phyloP scores from a whole-genome alignment of 768 basidiomycete species.

The Pisolithus tinctorius region DNA sequence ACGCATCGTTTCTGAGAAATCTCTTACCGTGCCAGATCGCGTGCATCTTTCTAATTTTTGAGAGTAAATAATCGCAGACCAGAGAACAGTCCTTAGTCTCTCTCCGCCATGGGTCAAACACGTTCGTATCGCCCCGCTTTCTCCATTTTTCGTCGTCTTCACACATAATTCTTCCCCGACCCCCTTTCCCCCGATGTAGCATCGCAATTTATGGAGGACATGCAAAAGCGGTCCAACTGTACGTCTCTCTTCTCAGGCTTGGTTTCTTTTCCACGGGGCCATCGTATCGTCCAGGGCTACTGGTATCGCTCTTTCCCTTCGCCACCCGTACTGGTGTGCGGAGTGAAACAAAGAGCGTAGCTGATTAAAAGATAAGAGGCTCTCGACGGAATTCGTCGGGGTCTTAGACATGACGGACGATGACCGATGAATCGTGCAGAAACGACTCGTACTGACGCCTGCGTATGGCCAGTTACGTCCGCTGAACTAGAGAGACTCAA shows the following conservation, averaged over 20 bases:
- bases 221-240: slow-evolving; percentile 98
- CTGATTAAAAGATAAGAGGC: neutral
- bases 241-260: slow-evolving; percentile 28
- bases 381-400: no score
- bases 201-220: slow-evolving; percentile 96
- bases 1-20: neutral
- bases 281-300: neutral
- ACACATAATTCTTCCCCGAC: no score
- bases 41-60: neutral
- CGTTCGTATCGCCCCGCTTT: slow-evolving; percentile 41
- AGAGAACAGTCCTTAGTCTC: neutral
- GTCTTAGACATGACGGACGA: neutral
- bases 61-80: neutral
- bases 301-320: neutral
- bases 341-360: neutral
- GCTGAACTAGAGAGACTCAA: slow-evolving; percentile 91
- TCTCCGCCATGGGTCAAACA: slow-evolving; percentile 69
- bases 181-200: slow-evolving; percentile 32
- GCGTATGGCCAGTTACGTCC: slow-evolving; percentile 67
- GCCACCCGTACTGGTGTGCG: neutral
- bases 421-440: neutral
- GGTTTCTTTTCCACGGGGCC: neutral
- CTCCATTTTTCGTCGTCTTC: neutral
- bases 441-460: slow-evolving; percentile 6
- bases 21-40: neutral